Evolutionary conservation across 2,329 filamentous ascomycete genomes (phyloP), one percentile per base, ranked within the genome.

Genomic region (Dothidotthia symphoricarpi): DNA sequence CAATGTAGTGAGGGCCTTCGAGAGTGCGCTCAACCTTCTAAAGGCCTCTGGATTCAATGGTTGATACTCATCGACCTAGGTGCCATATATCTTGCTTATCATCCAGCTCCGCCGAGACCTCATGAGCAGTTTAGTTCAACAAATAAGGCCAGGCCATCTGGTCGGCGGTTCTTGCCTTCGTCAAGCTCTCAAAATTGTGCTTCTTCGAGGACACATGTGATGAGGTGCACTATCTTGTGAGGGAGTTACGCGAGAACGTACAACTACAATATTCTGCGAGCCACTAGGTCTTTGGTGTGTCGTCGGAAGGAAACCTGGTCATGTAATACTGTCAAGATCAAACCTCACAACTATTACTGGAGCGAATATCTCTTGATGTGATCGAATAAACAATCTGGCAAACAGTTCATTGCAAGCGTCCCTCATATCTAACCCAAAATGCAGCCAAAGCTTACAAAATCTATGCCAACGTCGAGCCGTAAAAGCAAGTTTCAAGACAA

Each of bases 1-100:
- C 37, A 62, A 61, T 39, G 72, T 75, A 7, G 71, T 75, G 24
- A 53, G 61, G 22, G 73, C 73, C 6, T 75, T 75, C 54, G 59
- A 73, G 51, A 70, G 66, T 70, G 73, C 73, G 66, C 70, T 75
- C 16, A 43, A 58, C 7, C 66, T 75, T 31, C 70, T 75, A 39
- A 61, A 60, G 29, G 49, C 36, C 32, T 36, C 28, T 34, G 44
- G 43, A 24, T 40, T 53, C 10, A 41, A 46, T 42, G 44, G 47
- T 53, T 63, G 56, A 63, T 59, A 43, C 41, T 56, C 42, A 48
- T 45, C 43, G 29, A 39, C 41, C 32, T 46, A 61, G 59, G 41
- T 37, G 57, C 46, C 24, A 40, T 49, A 9, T 57, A 57, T 27
- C 51, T 61, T 29, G 39, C 40, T 7, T 24, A 53, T 13, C 36